Evolutionary conservation across 352 stramenopile species (phyloP), one percentile per base, ranked within the genome.

Genomic region (Halophytophthora batemanensis): DNA sequence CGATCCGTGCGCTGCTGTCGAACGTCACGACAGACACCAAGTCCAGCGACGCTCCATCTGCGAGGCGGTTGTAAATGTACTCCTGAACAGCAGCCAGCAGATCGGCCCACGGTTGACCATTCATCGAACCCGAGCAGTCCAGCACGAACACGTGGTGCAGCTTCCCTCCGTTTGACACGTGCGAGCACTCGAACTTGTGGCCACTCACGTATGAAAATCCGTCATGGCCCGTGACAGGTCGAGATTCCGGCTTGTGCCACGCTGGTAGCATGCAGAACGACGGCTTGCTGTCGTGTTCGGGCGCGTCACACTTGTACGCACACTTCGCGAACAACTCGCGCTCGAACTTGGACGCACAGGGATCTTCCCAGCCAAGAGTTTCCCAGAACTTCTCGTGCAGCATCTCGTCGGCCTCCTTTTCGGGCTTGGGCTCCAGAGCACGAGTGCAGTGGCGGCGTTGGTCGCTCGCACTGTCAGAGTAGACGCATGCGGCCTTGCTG

Each of bases 71-170:
- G 40, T 75, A 61, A 5, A 94, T 41, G 38, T 86, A 94, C 46
- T 80, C 74, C 12, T 59, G 56, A 51, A 82, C 84, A 1, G 77
- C 83, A 8, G 53, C 64, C 22, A 83, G 64, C 21, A 94, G 59
- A n/a, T 77, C 56, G 18, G 41, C 22, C 83, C 83, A 92, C 4
- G 79, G 77, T 13, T 23, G 46, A 1, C 83, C 79, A 2, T 19
- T 43, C 81, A 94, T 94, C 18, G 83, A 94, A 0, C 79, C 78
- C 10, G 83, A 92, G 36, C 61, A 69, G 45, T 94, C 83, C n/a
- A 93, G 39, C 37, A 94, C 77, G 31, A 94, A 89, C 3, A 94
- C 63, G 35, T 92, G 83, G 35, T 94, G 81, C 53, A 81, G 75
- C 38, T 82, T 73, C 11, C 64, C 71, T 13, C 66, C 69, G 18